Evolutionary conservation across 148 eudicot species (phyloP).

Genomic region (Rhododendron kiyosumense): DNA sequence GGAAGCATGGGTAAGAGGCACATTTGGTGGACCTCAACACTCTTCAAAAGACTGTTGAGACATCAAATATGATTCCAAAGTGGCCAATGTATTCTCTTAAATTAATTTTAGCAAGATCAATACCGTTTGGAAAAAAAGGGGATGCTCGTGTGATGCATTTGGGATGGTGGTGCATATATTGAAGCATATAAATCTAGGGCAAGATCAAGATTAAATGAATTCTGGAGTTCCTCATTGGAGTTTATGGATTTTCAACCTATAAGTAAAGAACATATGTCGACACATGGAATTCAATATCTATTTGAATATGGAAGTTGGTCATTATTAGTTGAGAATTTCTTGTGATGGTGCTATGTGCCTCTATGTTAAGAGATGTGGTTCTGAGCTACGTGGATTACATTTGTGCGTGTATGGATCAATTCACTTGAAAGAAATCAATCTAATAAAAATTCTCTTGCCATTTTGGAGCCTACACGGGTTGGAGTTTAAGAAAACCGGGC

Average conservation of each 20-base stretch:
- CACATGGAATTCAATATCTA: not conserved
- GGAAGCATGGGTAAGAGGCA: not conserved
- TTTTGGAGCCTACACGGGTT: not conserved
- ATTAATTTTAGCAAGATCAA: not conserved
- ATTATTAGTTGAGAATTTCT: not conserved
- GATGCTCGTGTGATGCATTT: not conserved
- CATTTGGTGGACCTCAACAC: not conserved
- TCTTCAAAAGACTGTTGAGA: not conserved
- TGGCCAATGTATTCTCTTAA: not conserved
- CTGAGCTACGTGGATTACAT: not conserved
- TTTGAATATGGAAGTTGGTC: not conserved
- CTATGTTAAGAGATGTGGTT: not conserved
- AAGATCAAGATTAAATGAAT: not conserved
- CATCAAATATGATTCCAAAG: not conserved
- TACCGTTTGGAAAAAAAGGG: not conserved
- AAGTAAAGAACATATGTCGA: not conserved
- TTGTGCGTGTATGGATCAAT: not conserved
- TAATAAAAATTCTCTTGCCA: not conserved
- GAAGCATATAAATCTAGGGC: not conserved
- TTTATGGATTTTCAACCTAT: not conserved
- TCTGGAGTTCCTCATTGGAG: not conserved
- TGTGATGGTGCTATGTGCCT: not conserved
- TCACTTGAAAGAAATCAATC: not conserved
- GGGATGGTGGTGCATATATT: not conserved
- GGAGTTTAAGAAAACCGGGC: not conserved